Evolutionary conservation across 345 rosid genomes (phyloP).

Genomic region (Psidium friedrichsthalianum): DNA sequence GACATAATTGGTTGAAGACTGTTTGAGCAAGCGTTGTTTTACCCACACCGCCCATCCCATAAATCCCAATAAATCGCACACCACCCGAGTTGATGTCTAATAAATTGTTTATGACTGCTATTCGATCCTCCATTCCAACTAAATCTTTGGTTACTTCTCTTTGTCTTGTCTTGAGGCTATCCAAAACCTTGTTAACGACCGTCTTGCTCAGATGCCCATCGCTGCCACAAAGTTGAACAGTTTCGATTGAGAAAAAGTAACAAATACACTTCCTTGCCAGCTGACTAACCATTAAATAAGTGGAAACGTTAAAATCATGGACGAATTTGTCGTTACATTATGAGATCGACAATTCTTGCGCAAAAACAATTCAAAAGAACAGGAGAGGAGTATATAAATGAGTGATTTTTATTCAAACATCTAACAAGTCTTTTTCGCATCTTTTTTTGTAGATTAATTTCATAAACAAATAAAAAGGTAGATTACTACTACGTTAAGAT

Average conservation of each 20-base stretch:
- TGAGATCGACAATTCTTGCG: too few species aligned
- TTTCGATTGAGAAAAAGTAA: not conserved
- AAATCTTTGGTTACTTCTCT: not conserved
- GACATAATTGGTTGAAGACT: not conserved
- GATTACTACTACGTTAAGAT: too few species aligned
- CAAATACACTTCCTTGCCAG: not conserved
- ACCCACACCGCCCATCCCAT: not conserved
- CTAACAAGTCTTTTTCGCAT: too few species aligned
- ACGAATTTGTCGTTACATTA: too few species aligned
- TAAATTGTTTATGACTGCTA: not conserved
- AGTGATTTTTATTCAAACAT: too few species aligned
- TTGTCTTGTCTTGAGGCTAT: not conserved
- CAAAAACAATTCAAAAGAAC: too few species aligned
- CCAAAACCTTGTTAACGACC: not conserved
- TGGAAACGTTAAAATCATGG: too few species aligned
- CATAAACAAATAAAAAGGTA: too few species aligned
- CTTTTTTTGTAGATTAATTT: too few species aligned
- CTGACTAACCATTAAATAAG: too few species aligned
- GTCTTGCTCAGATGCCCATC: not conserved
- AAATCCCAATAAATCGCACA: not conserved
- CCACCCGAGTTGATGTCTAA: rapidly evolving
- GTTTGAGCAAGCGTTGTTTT: not conserved
- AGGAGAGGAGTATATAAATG: too few species aligned
- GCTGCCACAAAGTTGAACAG: not conserved
- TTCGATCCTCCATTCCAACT: not conserved